Evolutionary conservation across 768 basidiomycete genomes (phyloP).

Genomic region (Pulveroboletus ravenelii): DNA sequence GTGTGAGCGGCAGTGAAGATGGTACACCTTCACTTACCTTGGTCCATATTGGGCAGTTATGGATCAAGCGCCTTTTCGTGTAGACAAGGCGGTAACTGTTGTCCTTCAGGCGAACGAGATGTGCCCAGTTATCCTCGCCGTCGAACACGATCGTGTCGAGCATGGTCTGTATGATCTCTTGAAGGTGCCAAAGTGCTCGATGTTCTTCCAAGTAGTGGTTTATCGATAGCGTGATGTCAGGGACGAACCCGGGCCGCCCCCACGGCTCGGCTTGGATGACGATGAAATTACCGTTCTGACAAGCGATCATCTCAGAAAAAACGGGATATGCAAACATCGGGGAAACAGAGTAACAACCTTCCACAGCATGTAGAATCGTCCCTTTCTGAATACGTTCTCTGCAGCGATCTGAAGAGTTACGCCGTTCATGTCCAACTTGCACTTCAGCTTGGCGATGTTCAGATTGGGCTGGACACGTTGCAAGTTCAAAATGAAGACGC

Average conservation of each 20-base stretch:
- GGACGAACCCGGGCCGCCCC: slow-evolving; percentile 12
- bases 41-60: slow-evolving; percentile 27
- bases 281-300: slow-evolving; percentile 25
- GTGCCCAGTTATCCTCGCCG: slow-evolving; percentile 31
- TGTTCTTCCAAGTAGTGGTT: slow-evolving; percentile 13
- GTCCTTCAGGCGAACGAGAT: slow-evolving; percentile 30
- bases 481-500: slow-evolving; percentile 3
- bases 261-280: slow-evolving; percentile 31
- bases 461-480: slow-evolving; percentile 12
- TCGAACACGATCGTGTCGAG: slow-evolving; percentile 28
- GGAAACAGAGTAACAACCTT: slow-evolving; percentile 12
- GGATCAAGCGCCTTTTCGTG: slow-evolving; percentile 18
- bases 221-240: neutral
- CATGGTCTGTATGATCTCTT: slow-evolving; percentile 33
- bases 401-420: slow-evolving; percentile 20
- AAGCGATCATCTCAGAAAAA: slow-evolving; percentile 7
- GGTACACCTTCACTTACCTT: slow-evolving; percentile 15
- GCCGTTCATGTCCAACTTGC: slow-evolving; percentile 21
- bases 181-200: slow-evolving; percentile 20
- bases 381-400: slow-evolving; percentile 1
- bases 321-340: too few relatives aligned
- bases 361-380: slow-evolving; percentile 27
- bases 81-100: slow-evolving; percentile 26
- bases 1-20: slow-evolving; percentile 2
- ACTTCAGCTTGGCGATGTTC: slow-evolving; percentile 20